Percentiles rank a stretch among this genome's conserved stretches.
These are phyloP conservation scores for Ettlia oleoabundans DNA, from an alignment of 139 green algal genomes.

Conservation along the genomic window DNA sequence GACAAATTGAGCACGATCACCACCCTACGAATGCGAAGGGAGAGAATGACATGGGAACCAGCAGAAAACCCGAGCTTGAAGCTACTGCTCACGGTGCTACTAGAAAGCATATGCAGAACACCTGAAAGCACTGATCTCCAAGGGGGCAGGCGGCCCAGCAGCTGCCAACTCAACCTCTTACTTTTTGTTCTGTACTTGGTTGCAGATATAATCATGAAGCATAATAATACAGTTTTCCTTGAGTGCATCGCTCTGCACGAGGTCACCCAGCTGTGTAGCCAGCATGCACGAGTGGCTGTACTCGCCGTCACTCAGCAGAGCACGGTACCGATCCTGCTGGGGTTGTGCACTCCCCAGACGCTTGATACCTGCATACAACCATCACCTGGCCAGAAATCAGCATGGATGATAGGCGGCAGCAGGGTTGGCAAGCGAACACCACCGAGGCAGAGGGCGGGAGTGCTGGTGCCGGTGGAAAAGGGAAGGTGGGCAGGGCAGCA, in stretches of 20 bases:
- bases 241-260: constrained; percentile 54
- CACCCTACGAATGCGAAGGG: not conserved
- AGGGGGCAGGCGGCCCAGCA: not conserved
- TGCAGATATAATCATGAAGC: constrained; percentile 62
- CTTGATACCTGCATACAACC: constrained; percentile 45
- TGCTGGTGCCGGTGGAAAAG: no score
- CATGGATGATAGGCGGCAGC: not conserved
- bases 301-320: constrained; percentile 73
- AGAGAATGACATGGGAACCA: no score
- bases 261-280: constrained; percentile 78
- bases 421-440: not conserved
- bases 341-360: constrained; percentile 29
- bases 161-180: constrained; percentile 1
- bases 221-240: constrained; percentile 61
- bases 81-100: no score
- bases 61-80: no score
- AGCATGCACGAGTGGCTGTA: constrained; percentile 71
- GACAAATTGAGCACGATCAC: constrained; percentile 45
- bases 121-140: not conserved
- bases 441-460: no score
- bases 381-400: not conserved
- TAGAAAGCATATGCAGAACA: no score
- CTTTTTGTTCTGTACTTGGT: constrained; percentile 43
- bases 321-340: constrained; percentile 59
- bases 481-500: no score